phyloP scores from a whole-genome alignment of 2,329 filamentous ascomycete genomes.

The Talaromyces pinophilus region DNA sequence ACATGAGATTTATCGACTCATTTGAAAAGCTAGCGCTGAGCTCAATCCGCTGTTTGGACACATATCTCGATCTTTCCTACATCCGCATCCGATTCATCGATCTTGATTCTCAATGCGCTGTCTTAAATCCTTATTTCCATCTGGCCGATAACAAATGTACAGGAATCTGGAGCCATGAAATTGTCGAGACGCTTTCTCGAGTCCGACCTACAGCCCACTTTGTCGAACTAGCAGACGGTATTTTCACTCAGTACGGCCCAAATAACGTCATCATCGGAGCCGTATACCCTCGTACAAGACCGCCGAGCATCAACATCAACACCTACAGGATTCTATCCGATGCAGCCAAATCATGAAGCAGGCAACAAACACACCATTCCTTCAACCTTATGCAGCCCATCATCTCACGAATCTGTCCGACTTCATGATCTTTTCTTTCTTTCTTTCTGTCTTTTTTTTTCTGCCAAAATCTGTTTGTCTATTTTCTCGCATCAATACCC shows the following conservation, averaged over 20 bases:
- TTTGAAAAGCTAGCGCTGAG: slow-evolving; percentile 70
- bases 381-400: background rate
- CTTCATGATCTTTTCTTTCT: slow-evolving; percentile 13
- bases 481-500: slow-evolving; percentile 19
- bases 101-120: slow-evolving; percentile 69
- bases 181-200: slow-evolving; percentile 61
- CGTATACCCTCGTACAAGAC: slow-evolving; percentile 42
- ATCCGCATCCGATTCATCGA: slow-evolving; percentile 75
- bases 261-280: slow-evolving; percentile 37
- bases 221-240: slow-evolving; percentile 63
- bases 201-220: slow-evolving; percentile 62
- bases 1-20: slow-evolving; percentile 69
- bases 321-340: slow-evolving; percentile 46
- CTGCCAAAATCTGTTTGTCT: background rate
- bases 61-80: slow-evolving; percentile 61
- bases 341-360: slow-evolving; percentile 32
- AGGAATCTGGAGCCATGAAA: slow-evolving; percentile 71
- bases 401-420: slow-evolving; percentile 1
- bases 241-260: slow-evolving; percentile 49
- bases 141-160: slow-evolving; percentile 62
- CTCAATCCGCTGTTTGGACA: slow-evolving; percentile 61
- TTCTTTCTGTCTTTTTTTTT: background rate
- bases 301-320: slow-evolving; percentile 43
- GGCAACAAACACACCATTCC: background rate
- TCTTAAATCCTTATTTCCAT: slow-evolving; percentile 72